Conservation (phyloP, 2,329 filamentous ascomycete species). For the Colletotrichum agaves region DNA sequence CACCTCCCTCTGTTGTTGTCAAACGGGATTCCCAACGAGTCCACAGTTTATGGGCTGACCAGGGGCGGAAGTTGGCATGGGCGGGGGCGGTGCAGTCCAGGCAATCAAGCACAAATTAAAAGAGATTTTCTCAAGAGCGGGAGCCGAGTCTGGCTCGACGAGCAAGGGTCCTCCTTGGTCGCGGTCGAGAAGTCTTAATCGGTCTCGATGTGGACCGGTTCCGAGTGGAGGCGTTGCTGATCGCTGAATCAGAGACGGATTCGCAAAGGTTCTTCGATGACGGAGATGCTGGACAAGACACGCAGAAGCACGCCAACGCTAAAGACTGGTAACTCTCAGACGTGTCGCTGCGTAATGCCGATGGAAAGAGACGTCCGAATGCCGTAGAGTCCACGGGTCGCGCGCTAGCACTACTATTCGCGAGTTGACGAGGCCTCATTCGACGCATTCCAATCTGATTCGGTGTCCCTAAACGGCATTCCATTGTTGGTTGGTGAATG, state of each 20-base stretch:
- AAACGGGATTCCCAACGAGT: constrained; percentile 6
- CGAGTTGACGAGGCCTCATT: not conserved
- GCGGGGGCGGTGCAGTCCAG: constrained; percentile 9
- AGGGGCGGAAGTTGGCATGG: constrained; percentile 19
- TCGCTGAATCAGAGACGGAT: not conserved
- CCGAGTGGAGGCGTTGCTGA: constrained; percentile 8
- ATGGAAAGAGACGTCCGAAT: too few species aligned
- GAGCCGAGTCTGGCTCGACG: constrained; percentile 18
- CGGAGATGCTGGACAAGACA: not conserved
- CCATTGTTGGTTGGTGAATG: not conserved
- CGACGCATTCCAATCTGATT: constrained; percentile 8
- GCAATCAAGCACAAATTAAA: constrained; percentile 4
- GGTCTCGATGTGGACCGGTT: constrained; percentile 22
- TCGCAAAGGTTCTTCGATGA: constrained; percentile 1
- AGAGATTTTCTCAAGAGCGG: constrained; percentile 31
- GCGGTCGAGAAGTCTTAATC: constrained; percentile 1
- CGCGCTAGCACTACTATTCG: not conserved
- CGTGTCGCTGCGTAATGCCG: not conserved
- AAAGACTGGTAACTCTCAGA: not conserved
- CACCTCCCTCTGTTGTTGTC: not conserved
- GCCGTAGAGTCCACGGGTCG: not conserved
- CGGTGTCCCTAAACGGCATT: constrained; percentile 2
- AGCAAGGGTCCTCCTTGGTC: constrained; percentile 22
- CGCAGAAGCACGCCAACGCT: not conserved
- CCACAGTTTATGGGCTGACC: constrained; percentile 29